Evolutionary conservation across 2,329 filamentous ascomycete genomes (phyloP).

Genomic region (Diaporthe vaccinii): DNA sequence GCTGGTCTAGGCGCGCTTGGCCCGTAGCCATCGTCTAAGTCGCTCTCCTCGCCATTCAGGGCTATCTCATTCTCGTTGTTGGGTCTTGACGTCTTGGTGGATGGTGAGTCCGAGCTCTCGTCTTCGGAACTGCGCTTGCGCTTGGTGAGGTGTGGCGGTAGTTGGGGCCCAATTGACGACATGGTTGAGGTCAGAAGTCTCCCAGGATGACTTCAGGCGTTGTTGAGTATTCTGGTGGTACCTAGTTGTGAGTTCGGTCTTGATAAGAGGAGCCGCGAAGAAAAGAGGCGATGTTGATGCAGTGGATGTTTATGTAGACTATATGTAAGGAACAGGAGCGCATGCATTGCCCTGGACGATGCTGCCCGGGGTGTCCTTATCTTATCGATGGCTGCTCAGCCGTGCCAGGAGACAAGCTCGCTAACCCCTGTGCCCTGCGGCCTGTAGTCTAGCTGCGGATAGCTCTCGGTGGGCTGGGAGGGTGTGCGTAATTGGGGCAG

Average conservation of each 20-base stretch:
- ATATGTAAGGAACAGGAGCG: slow-evolving; percentile 11
- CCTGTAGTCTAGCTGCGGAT: slow-evolving; percentile 18
- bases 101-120: slow-evolving; percentile 54
- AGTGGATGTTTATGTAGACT: not conserved
- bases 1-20: slow-evolving; percentile 50
- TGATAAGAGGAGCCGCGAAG: not conserved
- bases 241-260: not conserved
- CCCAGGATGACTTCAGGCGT: slow-evolving; percentile 18
- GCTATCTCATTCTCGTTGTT: slow-evolving; percentile 63
- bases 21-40: slow-evolving; percentile 59
- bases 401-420: not conserved
- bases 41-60: slow-evolving; percentile 54
- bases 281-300: not conserved
- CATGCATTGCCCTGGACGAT: not conserved
- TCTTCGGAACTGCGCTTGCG: slow-evolving; percentile 68
- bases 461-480: slow-evolving; percentile 32
- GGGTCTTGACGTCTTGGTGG: slow-evolving; percentile 62
- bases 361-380: slow-evolving; percentile 9
- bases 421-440: slow-evolving; percentile 3
- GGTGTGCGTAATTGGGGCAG: slow-evolving; percentile 23
- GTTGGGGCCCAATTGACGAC: slow-evolving; percentile 77
- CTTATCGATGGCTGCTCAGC: not conserved
- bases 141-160: slow-evolving; percentile 77
- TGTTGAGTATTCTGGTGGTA: not conserved
- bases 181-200: slow-evolving; percentile 55